Conservation (phyloP, 73 alveolate species). For the Tetrahymena malaccensis region DNA sequence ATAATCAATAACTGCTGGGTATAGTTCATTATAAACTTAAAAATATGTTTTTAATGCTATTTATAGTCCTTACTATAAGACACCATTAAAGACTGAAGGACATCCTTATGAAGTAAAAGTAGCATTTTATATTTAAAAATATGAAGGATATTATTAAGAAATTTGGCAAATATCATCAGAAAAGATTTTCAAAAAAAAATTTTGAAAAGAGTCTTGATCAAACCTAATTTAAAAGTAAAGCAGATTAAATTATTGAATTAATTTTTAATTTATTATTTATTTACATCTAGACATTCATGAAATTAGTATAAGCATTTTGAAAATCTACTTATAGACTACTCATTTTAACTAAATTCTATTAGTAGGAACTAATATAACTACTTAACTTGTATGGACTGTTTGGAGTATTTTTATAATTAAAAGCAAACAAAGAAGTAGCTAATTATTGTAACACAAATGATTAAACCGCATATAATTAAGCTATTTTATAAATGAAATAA, state of each 20-base stretch:
- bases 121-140: neutral
- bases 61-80: neutral
- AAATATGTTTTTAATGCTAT: neutral
- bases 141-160: neutral
- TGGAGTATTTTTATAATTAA: neutral
- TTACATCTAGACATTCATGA: neutral
- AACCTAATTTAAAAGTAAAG: neutral
- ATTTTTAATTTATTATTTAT: neutral
- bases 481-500: neutral
- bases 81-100: neutral
- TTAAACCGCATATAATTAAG: neutral
- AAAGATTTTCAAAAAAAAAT: neutral
- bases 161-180: neutral
- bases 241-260: neutral
- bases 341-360: neutral
- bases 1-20: neutral
- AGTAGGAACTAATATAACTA: neutral
- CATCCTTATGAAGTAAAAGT: neutral
- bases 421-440: neutral
- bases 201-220: neutral
- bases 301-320: neutral
- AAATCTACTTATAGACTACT: neutral
- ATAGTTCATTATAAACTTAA: neutral
- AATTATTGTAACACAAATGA: neutral
- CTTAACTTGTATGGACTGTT: neutral